Conservation (phyloP, 2,329 filamentous ascomycete species). For the Thielaviopsis ethacetica region DNA sequence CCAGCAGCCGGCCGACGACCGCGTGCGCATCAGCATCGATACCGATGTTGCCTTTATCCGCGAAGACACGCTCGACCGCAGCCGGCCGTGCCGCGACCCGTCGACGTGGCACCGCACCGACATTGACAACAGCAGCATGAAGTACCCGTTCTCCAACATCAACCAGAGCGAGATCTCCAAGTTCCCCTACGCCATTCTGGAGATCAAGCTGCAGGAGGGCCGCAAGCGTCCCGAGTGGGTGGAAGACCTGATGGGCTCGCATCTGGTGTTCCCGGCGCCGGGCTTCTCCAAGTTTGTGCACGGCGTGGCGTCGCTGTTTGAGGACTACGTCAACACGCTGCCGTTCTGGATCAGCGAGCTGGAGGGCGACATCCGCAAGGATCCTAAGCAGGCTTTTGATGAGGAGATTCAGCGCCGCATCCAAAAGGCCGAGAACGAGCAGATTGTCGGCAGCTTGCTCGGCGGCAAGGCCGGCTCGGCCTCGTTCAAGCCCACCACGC, state of each 20-base stretch:
- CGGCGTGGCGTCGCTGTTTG: slow-evolving; percentile 78
- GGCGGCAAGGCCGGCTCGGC: slow-evolving; percentile 33
- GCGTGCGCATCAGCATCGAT: slow-evolving; percentile 82
- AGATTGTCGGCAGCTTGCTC: slow-evolving; percentile 77
- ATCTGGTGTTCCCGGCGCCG: slow-evolving; percentile 77
- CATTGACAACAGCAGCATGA: slow-evolving; percentile 68
- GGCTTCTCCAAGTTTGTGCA: slow-evolving; percentile 96
- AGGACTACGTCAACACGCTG: slow-evolving; percentile 88
- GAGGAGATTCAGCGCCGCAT: slow-evolving; percentile 76
- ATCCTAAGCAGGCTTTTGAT: slow-evolving; percentile 79
- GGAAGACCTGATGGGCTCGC: slow-evolving; percentile 78
- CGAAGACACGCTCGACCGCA: slow-evolving; percentile 57
- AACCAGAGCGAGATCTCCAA: slow-evolving; percentile 80
- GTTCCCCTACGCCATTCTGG: slow-evolving; percentile 80
- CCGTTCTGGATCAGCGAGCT: slow-evolving; percentile 92
- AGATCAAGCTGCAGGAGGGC: slow-evolving; percentile 72
- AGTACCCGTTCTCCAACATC: slow-evolving; percentile 74
- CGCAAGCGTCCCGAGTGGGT: slow-evolving; percentile 72
- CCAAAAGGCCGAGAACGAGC: slow-evolving; percentile 69
- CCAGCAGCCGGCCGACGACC: slow-evolving; percentile 84
- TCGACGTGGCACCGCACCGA: slow-evolving; percentile 82
- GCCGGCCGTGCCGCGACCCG: slow-evolving; percentile 78
- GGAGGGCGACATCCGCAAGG: slow-evolving; percentile 83
- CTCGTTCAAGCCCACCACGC: slow-evolving; percentile 42
- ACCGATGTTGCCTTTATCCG: slow-evolving; percentile 80